Conservation (phyloP, 495 filamentous ascomycete species). For the Aspergillus saccharolyticus region DNA sequence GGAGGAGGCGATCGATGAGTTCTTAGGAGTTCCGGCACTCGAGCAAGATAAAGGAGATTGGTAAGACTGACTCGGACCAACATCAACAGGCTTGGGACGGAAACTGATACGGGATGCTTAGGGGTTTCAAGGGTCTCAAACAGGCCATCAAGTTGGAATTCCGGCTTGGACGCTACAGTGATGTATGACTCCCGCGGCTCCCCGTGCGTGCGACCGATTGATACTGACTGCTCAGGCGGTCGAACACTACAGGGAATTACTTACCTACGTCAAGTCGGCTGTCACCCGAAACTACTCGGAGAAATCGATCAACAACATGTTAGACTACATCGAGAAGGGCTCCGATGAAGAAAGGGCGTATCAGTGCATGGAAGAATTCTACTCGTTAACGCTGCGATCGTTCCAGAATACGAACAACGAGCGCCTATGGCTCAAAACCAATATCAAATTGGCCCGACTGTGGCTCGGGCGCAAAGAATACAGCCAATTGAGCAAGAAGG, state of each 20-base stretch:
- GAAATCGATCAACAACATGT: constrained; percentile 99
- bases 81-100: neutral
- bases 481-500: constrained; percentile 69
- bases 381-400: constrained; percentile 83
- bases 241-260: constrained; percentile 90
- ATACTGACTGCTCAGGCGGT: constrained; percentile 60
- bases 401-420: constrained; percentile 99
- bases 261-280: constrained; percentile 95
- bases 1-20: constrained; percentile 86
- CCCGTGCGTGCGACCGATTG: constrained; percentile 1
- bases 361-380: constrained; percentile 92
- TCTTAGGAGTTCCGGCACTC: constrained; percentile 75
- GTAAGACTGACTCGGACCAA: constrained; percentile 34
- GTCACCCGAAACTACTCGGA: constrained; percentile 98
- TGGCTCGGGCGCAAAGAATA: constrained; percentile 92
- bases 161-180: constrained; percentile 74
- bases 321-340: constrained; percentile 94
- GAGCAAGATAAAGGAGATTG: constrained; percentile 93
- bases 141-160: constrained; percentile 98
- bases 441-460: constrained; percentile 89
- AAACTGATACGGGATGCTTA: constrained; percentile 15
- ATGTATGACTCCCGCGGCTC: constrained; percentile 49
- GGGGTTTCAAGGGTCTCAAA: constrained; percentile 96
- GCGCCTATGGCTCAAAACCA: constrained; percentile 95
- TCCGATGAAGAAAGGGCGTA: constrained; percentile 75